These are phyloP conservation scores for Nasturtium officinale DNA, from an alignment of 345 rosid species.

Conservation along the genomic window DNA sequence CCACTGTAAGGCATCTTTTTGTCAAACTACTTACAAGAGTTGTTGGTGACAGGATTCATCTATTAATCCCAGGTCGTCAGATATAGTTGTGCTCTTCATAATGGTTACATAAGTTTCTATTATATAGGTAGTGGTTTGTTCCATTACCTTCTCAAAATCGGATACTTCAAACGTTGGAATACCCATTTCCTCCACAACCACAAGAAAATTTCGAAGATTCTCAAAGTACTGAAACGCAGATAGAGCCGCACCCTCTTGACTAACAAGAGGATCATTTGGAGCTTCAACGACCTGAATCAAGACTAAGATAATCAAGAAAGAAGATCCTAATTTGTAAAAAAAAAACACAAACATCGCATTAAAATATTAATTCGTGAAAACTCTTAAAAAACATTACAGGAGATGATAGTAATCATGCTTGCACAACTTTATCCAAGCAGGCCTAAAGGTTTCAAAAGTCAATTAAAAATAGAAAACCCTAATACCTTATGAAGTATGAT, in stretches of 20 bases:
- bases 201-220: conserved; percentile 86
- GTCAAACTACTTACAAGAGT: not conserved
- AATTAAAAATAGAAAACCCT: not conserved
- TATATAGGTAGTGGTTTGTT: conserved; percentile 4
- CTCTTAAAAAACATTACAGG: not conserved
- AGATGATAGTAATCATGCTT: conserved; percentile 42
- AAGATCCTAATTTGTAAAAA: not conserved
- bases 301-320: not conserved
- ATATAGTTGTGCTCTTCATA: conserved; percentile 4
- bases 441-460: conserved; percentile 29
- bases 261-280: conserved; percentile 66
- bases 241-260: conserved; percentile 87
- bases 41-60: not conserved
- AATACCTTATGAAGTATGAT: not conserved
- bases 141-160: conserved; percentile 81
- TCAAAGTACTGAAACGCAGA: conserved; percentile 94
- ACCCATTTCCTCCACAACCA: conserved; percentile 75
- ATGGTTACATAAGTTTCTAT: not conserved
- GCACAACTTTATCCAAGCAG: conserved; percentile 41
- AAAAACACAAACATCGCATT: not conserved
- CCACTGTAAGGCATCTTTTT: conserved; percentile 9
- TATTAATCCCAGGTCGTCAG: not conserved
- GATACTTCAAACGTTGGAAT: conserved; percentile 88
- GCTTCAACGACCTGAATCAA: conserved; percentile 74
- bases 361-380: conserved; percentile 25